Conservation (phyloP, 257 asterid species). For the Solanum dulcamara region DNA sequence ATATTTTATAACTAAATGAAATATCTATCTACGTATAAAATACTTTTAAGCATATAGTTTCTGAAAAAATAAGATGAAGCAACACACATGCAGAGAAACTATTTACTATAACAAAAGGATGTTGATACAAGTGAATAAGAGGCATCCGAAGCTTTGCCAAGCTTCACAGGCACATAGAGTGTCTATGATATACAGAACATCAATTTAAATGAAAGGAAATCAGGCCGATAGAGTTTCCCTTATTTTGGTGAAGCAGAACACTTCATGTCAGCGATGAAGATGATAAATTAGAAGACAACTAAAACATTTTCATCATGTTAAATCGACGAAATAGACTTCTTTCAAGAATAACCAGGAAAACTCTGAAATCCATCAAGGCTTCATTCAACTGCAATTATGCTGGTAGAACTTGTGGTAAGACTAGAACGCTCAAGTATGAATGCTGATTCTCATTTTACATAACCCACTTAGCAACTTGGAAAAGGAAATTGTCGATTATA, state of each 20-base stretch:
- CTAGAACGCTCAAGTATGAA: not conserved
- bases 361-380: not conserved
- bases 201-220: not conserved
- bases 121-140: not conserved
- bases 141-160: not conserved
- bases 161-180: not conserved
- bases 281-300: not conserved
- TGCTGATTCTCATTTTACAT: not conserved
- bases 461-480: not conserved
- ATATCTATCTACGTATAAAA: not conserved
- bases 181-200: not conserved
- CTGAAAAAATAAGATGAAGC: not conserved
- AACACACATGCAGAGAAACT: not conserved
- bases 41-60: not conserved
- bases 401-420: not conserved
- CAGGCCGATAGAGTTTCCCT: not conserved
- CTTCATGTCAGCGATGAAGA: not conserved
- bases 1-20: not conserved
- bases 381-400: not conserved
- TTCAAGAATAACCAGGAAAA: not conserved
- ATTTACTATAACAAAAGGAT: not conserved
- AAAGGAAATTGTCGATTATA: not conserved
- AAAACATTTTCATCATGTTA: not conserved
- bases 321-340: not conserved
- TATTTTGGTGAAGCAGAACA: not conserved